phyloP scores from a whole-genome alignment of 2,329 filamentous ascomycete genomes.

The Colletotrichum spinosum region DNA sequence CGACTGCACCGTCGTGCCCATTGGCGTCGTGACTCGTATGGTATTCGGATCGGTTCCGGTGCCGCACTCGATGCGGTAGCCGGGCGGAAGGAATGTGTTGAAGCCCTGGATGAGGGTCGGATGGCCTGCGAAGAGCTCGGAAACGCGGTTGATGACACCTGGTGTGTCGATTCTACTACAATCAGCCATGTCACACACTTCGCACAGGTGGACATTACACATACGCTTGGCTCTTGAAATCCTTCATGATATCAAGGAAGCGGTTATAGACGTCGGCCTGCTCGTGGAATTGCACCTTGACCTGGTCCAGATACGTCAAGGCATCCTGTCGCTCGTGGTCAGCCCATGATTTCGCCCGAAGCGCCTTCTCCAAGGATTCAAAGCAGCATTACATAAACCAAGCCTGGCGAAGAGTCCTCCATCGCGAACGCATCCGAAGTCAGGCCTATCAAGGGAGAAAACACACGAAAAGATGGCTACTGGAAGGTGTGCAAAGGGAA shows the following conservation, averaged over 20 bases:
- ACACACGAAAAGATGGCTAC: not conserved
- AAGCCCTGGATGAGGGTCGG: slow-evolving; percentile 97
- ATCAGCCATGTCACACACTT: slow-evolving; percentile 43
- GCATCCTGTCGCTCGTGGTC: slow-evolving; percentile 65
- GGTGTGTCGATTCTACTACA: slow-evolving; percentile 86
- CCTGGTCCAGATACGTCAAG: slow-evolving; percentile 95
- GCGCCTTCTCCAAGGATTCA: no score
- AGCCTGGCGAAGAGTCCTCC: slow-evolving; percentile 22
- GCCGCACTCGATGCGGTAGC: slow-evolving; percentile 96
- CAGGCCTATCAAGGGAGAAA: not conserved
- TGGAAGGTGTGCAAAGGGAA: not conserved
- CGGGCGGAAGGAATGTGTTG: slow-evolving; percentile 95
- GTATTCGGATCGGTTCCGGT: slow-evolving; percentile 94
- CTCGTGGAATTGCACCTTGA: slow-evolving; percentile 97
- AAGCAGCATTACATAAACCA: slow-evolving; percentile 28
- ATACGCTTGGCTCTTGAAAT: slow-evolving; percentile 97
- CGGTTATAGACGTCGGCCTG: slow-evolving; percentile 97
- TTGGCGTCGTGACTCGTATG: slow-evolving; percentile 95
- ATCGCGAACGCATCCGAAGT: slow-evolving; percentile 21
- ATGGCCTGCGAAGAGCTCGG: slow-evolving; percentile 93
- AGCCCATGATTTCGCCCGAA: slow-evolving; percentile 8
- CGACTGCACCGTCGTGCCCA: slow-evolving; percentile 94
- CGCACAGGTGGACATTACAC: slow-evolving; percentile 48
- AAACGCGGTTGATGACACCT: slow-evolving; percentile 96
- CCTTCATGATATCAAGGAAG: slow-evolving; percentile 99